Conservation (phyloP, 2,329 filamentous ascomycete species). For the Colletotrichum filicis region DNA sequence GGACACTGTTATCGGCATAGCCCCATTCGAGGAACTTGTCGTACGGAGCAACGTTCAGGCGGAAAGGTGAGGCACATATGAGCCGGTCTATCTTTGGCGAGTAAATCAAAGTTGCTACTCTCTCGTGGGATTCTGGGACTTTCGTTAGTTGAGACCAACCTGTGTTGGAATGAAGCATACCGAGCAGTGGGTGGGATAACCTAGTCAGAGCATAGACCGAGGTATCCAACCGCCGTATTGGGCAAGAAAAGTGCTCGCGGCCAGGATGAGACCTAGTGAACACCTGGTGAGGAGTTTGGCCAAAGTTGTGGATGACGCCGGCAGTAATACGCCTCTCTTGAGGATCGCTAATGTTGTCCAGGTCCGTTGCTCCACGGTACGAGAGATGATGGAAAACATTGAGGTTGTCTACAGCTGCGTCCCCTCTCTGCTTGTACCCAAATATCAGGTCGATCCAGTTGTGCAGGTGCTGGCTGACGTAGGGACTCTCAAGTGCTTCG, state of each 20-base stretch:
- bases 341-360: constrained; percentile 90
- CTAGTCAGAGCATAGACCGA: constrained; percentile 80
- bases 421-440: constrained; percentile 91
- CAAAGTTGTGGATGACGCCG: constrained; percentile 98
- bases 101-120: constrained; percentile 82
- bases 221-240: constrained; percentile 78
- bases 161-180: constrained; percentile 48
- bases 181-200: constrained; percentile 81
- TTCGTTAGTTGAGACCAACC: constrained; percentile 16
- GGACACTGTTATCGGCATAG: constrained; percentile 90
- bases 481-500: constrained; percentile 93
- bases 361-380: constrained; percentile 91
- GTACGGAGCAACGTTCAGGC: constrained; percentile 89
- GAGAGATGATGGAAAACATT: constrained; percentile 98
- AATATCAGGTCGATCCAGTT: constrained; percentile 98
- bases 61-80: constrained; percentile 84
- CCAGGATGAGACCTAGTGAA: constrained; percentile 84
- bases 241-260: constrained; percentile 75
- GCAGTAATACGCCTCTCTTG: constrained; percentile 90
- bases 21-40: constrained; percentile 97
- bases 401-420: constrained; percentile 88
- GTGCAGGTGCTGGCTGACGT: constrained; percentile 90
- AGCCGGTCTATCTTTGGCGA: constrained; percentile 84
- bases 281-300: constrained; percentile 95
- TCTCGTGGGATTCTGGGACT: constrained; percentile 73